Evolutionary conservation across 805 yeast genomes (phyloP).

Genomic region (Torulaspora delbrueckii): DNA sequence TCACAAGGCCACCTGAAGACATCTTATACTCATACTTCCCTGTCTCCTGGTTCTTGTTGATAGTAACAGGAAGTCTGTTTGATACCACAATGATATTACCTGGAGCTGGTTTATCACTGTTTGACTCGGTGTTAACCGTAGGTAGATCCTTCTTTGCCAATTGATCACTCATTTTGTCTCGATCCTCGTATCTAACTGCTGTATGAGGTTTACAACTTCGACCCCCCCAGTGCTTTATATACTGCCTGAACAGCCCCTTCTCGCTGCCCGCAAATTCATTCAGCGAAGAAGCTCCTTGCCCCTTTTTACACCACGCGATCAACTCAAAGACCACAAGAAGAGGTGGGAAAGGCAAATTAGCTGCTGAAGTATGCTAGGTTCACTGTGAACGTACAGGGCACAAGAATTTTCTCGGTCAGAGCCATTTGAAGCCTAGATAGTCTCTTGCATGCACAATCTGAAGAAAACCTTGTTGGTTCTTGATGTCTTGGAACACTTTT

Average conservation of each 20-base stretch:
- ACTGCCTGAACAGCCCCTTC: not conserved
- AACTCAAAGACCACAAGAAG: not conserved
- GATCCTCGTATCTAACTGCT: not conserved
- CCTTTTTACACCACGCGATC: not conserved
- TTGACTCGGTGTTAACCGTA: constrained; percentile 4
- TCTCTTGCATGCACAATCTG: too few species aligned
- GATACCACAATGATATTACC: constrained; percentile 89
- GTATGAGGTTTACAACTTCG: not conserved
- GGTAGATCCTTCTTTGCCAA: constrained; percentile 1
- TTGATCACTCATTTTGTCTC: constrained; percentile 1
- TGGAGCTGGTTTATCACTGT: constrained; percentile 16
- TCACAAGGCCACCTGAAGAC: constrained; percentile 97
- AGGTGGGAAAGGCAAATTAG: not conserved
- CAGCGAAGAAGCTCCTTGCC: not conserved
- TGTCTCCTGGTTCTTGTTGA: constrained; percentile 50
- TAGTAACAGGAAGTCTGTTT: constrained; percentile 92
- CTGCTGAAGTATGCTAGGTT: not conserved
- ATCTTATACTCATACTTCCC: constrained; percentile 76
- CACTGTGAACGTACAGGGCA: too few species aligned
- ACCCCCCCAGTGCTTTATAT: not conserved
- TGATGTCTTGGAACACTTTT: too few species aligned
- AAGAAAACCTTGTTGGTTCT: too few species aligned
- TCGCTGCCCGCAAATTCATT: not conserved
- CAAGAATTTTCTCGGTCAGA: too few species aligned
- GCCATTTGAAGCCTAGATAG: too few species aligned